Evolutionary conservation across 1,139 yeast genomes (phyloP).

Genomic region (Geotrichum australiense): DNA sequence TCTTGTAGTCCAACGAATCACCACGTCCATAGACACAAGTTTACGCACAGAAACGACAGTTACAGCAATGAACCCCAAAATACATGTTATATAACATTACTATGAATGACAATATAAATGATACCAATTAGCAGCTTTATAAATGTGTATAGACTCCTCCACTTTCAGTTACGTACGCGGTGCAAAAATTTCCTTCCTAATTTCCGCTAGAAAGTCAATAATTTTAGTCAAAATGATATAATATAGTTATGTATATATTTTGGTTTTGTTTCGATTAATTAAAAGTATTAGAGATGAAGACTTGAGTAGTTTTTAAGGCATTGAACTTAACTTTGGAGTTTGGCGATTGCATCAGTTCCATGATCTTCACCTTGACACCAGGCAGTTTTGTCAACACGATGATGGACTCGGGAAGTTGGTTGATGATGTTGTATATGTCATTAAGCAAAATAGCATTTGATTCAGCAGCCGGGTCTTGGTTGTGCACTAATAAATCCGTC

Average conservation of each 20-base stretch:
- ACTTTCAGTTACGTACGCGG: too few relatives aligned
- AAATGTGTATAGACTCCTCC: too few relatives aligned
- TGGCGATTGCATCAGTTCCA: constrained; percentile 76
- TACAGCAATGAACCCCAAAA: too few relatives aligned
- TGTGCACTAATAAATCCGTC: constrained; percentile 32
- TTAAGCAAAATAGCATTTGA: constrained; percentile 53
- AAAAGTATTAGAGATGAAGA: constrained; percentile 72
- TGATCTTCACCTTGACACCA: constrained; percentile 66
- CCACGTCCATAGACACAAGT: too few relatives aligned
- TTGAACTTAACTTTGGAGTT: constrained; percentile 89
- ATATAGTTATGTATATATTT: constrained; percentile 23
- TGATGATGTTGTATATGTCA: constrained; percentile 70
- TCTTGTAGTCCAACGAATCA: too few relatives aligned
- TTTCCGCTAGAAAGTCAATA: too few relatives aligned
- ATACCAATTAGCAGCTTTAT: too few relatives aligned
- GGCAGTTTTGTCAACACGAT: constrained; percentile 41
- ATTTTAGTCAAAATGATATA: too few relatives aligned
- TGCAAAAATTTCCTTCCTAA: too few relatives aligned
- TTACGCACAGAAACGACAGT: too few relatives aligned
- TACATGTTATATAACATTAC: too few relatives aligned
- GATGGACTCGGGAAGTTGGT: constrained; percentile 50
- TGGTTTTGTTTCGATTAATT: constrained; percentile 21
- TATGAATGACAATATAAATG: too few relatives aligned
- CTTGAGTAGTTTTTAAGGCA: constrained; percentile 90
- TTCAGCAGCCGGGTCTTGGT: constrained; percentile 18